Conservation (phyloP, 805 yeast species). For the Kuraishia borneana region DNA sequence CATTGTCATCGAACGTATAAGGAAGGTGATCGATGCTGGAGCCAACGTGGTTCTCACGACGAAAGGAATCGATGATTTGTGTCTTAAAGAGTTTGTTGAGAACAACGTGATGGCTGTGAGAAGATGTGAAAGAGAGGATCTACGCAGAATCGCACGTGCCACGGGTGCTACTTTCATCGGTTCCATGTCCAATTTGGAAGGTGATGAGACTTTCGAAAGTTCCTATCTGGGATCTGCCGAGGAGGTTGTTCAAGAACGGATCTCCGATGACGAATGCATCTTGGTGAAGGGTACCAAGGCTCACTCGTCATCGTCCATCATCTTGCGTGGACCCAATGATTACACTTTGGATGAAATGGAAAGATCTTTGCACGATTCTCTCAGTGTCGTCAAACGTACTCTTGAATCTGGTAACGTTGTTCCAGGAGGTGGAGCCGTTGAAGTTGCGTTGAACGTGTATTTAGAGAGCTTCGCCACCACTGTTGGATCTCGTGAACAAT, state of each 20-base stretch:
- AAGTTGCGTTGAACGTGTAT: constrained; percentile 87
- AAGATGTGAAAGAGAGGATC: constrained; percentile 93
- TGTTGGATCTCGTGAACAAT: constrained; percentile 93
- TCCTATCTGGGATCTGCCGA: constrained; percentile 82
- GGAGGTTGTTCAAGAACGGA: constrained; percentile 80
- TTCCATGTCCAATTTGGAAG: constrained; percentile 87
- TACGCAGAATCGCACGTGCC: constrained; percentile 93
- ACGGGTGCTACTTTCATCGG: constrained; percentile 91
- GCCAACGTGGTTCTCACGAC: constrained; percentile 91
- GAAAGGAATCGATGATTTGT: constrained; percentile 89
- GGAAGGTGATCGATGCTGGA: constrained; percentile 74
- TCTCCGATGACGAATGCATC: constrained; percentile 96
- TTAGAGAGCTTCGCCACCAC: constrained; percentile 96
- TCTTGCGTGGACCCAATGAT: constrained; percentile 92
- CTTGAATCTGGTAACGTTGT: constrained; percentile 90
- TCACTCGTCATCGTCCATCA: constrained; percentile 84
- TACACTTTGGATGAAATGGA: constrained; percentile 97
- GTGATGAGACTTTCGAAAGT: constrained; percentile 85
- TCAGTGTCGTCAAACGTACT: constrained; percentile 91
- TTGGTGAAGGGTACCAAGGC: constrained; percentile 81
- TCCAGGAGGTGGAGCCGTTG: constrained; percentile 99
- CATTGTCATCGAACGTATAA: constrained; percentile 71
- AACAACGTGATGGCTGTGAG: constrained; percentile 92
- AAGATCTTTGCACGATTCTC: constrained; percentile 89
- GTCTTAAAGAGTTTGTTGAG: constrained; percentile 85